Percentiles rank a stretch among this genome's conserved stretches.
These are phyloP conservation scores for Saprolegnia diclina DNA, from an alignment of 352 stramenopile genomes.

Conservation along the genomic window DNA sequence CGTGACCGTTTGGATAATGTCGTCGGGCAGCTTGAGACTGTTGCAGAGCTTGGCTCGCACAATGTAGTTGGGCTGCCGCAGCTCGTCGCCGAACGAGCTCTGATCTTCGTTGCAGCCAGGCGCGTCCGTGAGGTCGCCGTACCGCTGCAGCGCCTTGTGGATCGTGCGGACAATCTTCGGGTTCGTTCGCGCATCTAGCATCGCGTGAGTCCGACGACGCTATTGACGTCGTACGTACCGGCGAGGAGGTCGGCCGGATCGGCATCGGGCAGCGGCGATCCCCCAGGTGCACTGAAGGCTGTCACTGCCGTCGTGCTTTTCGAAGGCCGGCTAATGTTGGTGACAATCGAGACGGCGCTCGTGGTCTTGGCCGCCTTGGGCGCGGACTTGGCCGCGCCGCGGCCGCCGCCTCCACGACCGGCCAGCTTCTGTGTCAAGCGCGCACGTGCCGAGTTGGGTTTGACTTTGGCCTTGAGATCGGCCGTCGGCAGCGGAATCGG, in stretches of 20 bases:
- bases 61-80: slow-evolving; percentile 70
- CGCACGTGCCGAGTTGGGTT: slow-evolving; percentile 61
- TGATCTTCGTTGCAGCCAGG: slow-evolving; percentile 40
- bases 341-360: slow-evolving; percentile 34
- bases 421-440: slow-evolving; percentile 72
- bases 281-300: slow-evolving; percentile 15
- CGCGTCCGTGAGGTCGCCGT: slow-evolving; percentile 73
- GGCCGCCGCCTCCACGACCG: slow-evolving; percentile 47
- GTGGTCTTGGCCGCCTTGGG: slow-evolving; percentile 48
- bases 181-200: slow-evolving; percentile 33
- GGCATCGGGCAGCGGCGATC: background rate
- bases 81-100: slow-evolving; percentile 66
- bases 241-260: slow-evolving; percentile 16
- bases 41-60: slow-evolving; percentile 50
- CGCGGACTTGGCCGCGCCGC: slow-evolving; percentile 17
- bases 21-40: slow-evolving; percentile 49
- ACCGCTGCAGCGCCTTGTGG: slow-evolving; percentile 63
- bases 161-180: slow-evolving; percentile 65
- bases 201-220: background rate
- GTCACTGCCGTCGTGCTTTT: slow-evolving; percentile 34
- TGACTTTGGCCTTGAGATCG: slow-evolving; percentile 42
- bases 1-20: slow-evolving; percentile 50
- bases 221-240: background rate
- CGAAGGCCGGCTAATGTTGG: slow-evolving; percentile 56
- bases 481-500: slow-evolving; percentile 29